A percentile compares a stretch with the other conserved stretches of the same genome.
These are phyloP conservation scores for Schizosaccharomyces cryophilus DNA, from an alignment of 805 yeast genomes.

Conservation along the genomic window DNA sequence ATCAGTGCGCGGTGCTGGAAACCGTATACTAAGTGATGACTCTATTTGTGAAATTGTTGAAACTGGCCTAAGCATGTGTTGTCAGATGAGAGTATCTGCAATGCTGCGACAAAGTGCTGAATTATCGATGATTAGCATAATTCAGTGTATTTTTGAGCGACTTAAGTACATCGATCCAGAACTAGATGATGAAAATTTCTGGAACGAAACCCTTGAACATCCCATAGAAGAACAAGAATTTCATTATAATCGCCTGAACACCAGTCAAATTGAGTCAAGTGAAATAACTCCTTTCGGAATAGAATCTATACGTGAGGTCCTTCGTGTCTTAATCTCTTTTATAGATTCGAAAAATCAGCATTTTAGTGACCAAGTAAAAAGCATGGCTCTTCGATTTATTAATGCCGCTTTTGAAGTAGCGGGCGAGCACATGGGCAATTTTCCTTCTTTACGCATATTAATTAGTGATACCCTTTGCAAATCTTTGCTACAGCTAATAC, in stretches of 20 bases:
- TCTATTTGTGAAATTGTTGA: constrained; percentile 71
- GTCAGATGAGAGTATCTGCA: constrained; percentile 77
- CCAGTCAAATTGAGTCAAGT: constrained; percentile 2
- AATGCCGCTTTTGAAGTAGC: constrained; percentile 61
- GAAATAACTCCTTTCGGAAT: constrained; percentile 31
- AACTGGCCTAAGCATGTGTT: constrained; percentile 73
- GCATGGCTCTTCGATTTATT: constrained; percentile 54
- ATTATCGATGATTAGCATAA: constrained; percentile 44
- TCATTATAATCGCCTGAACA: neutral
- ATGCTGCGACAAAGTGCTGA: constrained; percentile 76
- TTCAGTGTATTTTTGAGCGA: constrained; percentile 40
- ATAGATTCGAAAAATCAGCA: constrained; percentile 64
- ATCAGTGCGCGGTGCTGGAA: constrained; percentile 38
- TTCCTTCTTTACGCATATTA: constrained; percentile 39
- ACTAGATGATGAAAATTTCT: neutral
- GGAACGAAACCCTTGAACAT: neutral
- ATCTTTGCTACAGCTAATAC: constrained; percentile 55
- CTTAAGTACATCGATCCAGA: constrained; percentile 24
- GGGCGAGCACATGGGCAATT: constrained; percentile 36
- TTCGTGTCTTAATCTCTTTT: constrained; percentile 53
- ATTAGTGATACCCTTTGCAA: constrained; percentile 68
- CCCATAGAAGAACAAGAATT: neutral
- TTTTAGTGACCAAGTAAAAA: constrained; percentile 68
- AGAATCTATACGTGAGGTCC: constrained; percentile 48
- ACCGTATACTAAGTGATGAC: constrained; percentile 50